Conservation (phyloP, 2,329 filamentous ascomycete genomes). For the Fusarium verticillioides region DNA sequence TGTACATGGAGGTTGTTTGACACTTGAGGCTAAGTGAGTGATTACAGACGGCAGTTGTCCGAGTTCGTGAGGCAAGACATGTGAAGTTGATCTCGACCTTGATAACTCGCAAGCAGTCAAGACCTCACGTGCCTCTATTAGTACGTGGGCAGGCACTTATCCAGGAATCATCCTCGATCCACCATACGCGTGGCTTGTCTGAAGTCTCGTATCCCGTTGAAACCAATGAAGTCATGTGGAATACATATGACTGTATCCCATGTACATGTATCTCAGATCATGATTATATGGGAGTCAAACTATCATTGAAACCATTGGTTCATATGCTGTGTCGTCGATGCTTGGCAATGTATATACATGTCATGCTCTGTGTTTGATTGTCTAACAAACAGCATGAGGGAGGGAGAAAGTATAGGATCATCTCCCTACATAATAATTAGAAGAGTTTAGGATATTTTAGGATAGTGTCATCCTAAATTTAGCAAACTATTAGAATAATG, state of each 20-base stretch:
- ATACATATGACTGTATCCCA: neutral
- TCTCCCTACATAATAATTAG: neutral
- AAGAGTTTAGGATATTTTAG: neutral
- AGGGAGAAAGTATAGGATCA: neutral
- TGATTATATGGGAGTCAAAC: neutral
- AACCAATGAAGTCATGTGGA: conserved; percentile 1
- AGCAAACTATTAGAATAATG: neutral
- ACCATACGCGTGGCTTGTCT: conserved; percentile 37
- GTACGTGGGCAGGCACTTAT: neutral
- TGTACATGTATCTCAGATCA: neutral
- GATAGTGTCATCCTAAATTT: neutral
- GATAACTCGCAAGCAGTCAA: neutral
- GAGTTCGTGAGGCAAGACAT: neutral
- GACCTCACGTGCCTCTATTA: neutral
- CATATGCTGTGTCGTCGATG: neutral
- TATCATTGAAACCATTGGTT: neutral
- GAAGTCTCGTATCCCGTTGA: neutral
- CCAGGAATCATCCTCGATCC: neutral
- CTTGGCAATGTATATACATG: neutral
- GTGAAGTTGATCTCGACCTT: neutral
- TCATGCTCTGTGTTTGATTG: neutral
- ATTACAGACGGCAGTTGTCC: neutral
- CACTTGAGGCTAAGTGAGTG: neutral
- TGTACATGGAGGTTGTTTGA: neutral
- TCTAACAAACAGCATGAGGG: neutral